A percentile compares a stretch with the other conserved stretches of the same genome.
phyloP scores from a whole-genome alignment of 2,329 filamentous ascomycete genomes.

The Sporothrix phasma region DNA sequence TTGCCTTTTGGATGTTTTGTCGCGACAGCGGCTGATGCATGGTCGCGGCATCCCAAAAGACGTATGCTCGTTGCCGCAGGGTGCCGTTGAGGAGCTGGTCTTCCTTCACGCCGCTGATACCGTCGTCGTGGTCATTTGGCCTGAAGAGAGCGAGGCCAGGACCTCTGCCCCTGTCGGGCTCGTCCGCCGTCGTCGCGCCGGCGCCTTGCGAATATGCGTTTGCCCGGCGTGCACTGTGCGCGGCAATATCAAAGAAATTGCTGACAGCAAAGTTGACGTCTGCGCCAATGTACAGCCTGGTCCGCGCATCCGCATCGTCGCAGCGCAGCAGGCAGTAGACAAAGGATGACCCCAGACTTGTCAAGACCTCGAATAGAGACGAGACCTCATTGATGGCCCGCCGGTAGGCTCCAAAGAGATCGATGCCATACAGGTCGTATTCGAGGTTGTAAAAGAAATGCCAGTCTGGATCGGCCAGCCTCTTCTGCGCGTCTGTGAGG shows the following conservation, averaged over 20 bases:
- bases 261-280: no score
- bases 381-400: background rate
- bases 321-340: no score
- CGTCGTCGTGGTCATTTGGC: background rate
- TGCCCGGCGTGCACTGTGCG: no score
- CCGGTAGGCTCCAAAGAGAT: background rate
- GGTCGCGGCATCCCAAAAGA: background rate
- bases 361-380: no score
- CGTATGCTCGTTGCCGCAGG: background rate
- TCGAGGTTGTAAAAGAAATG: background rate
- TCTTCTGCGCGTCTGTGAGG: background rate
- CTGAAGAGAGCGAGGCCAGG: background rate
- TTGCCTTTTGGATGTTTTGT: background rate
- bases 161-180: background rate
- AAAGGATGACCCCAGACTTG: no score
- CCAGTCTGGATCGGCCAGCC: background rate
- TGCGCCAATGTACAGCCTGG: no score
- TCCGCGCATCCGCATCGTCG: no score
- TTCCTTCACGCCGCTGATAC: background rate
- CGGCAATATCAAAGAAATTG: no score
- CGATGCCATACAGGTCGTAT: background rate
- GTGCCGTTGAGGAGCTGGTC: background rate
- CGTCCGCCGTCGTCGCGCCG: no score
- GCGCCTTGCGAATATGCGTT: no score
- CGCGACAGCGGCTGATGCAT: no score